Base-by-base conservation (phyloP, 768 basidiomycete species). In the Boletus pseudopeckii region DNA sequence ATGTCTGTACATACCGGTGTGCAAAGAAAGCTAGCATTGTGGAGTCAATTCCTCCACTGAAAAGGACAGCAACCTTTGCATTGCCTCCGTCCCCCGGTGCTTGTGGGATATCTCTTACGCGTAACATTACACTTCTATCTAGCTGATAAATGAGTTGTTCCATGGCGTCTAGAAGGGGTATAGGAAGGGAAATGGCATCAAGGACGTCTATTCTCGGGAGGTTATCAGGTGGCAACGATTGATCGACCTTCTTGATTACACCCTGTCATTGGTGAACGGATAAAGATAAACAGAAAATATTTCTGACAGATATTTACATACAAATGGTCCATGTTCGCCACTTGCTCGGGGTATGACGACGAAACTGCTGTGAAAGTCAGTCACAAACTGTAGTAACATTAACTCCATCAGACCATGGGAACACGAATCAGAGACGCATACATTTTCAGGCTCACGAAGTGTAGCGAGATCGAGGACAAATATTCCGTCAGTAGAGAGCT, bases 11-110 rank as follows among this genome's bases (percentile, higher is more conserved):
- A 48, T 63, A 90, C 88, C 75, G 76, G 63, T 95, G 81, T 1
- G 92, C 89, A 6, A 99, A 75, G 63, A 81, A 86, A 0, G 95
- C 84, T 7, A 98, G 63, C 38, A 90, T 74, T 1, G 95, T 87
- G 11, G 87, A 98, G 67, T 99, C 97, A 41, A 99, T 92, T 0
- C 97, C 97, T 30, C 97, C 97, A 36, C 92, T 96, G 70, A 98
- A 99, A 9, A 99, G 78, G 9, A 99, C 78, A 2, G 88, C 93
- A 3, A 97, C 76, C 48, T 86, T 78, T 5, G 86, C 77, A 46
- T 74, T 68, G 7, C 75, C 75, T 48, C 63, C 50, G 4, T 53
- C 54, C 13, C 54, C 58, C 50, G 58, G 79, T 77, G 64, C 47
- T 39, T 66, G 65, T 14, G 92, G 90, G 32, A 96, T 88, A 65